Base-by-base conservation (phyloP, 2,329 filamentous ascomycete species). In the Apiospora pterosperma region DNA sequence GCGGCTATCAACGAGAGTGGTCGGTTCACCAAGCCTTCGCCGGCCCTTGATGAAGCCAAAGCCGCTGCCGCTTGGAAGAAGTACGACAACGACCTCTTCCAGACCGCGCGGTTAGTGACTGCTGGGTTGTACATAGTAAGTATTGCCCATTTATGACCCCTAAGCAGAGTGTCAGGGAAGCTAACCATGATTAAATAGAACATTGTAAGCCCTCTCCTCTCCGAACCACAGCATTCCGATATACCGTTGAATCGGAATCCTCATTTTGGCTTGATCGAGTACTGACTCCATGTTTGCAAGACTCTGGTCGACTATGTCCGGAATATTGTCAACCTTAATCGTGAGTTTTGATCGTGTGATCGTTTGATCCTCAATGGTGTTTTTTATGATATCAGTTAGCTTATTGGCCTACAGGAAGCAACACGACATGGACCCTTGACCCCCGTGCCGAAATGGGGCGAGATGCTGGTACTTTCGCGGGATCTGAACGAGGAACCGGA, bases 1-100 rank as follows among this genome's bases (percentile, higher is more conserved):
- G 91, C 91, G 0, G 80, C 84, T 19, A 95, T 97, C 77, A 97
- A 97, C 72, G 94, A 97, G 71, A 87, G 88, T 58, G 89, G 88
- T 16, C 86, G 92, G 23, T 97, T 97, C 77, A 89, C n/a, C 60
- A 88, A 66, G 92, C 92, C 0, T 72, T 80, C 0, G 76, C 80
- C 0, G 68, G 21, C 78, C 0, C 78, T 87, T 0, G 71, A 79
- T 0, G 81, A 81, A 2, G 23, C 39, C 1, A 80, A 82, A 31
- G 76, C 77, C 0, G 78, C 76, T 0, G 78, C 77, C 0, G 84
- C 83, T 0, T 90, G 87, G 88, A 85, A 84, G 69, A 91, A 90
- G 76, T 87, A 89, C 64, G 91, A 94, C 68, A 87, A 93, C 61
- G 90, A 94, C 66, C 79, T 94, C 1, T 95, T 94, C 80, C 90